phyloP scores from a whole-genome alignment of 192 early-diverging fungal genomes.

The Entomortierella lignicola region DNA sequence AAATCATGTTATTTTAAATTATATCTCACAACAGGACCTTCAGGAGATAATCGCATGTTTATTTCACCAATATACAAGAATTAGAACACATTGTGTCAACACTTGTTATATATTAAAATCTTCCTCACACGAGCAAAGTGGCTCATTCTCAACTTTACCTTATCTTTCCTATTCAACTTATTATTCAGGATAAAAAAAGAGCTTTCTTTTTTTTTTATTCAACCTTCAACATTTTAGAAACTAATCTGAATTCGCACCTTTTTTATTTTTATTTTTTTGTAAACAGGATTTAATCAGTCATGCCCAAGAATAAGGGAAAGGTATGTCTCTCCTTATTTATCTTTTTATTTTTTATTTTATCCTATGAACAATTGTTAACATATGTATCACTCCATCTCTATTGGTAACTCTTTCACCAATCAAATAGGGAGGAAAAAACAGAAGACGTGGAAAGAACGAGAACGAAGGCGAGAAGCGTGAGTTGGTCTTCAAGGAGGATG shows the following conservation, averaged over 20 bases:
- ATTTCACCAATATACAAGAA: too few species aligned
- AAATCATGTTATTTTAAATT: too few species aligned
- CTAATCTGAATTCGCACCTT: too few species aligned
- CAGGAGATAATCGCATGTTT: too few species aligned
- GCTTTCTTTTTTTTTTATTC: background rate
- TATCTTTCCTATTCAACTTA: too few species aligned
- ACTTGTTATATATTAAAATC: too few species aligned
- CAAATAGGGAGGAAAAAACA: slow-evolving; percentile 83
- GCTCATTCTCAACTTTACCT: too few species aligned
- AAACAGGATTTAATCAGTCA: slow-evolving; percentile 53
- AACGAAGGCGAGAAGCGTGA: slow-evolving; percentile 96
- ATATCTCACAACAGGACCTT: too few species aligned
- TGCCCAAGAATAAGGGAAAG: slow-evolving; percentile 99
- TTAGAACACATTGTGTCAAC: too few species aligned
- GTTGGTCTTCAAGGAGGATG: slow-evolving; percentile 96
- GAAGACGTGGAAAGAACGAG: slow-evolving; percentile 97
- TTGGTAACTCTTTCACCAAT: background rate
- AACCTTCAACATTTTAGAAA: background rate
- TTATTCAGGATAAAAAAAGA: too few species aligned
- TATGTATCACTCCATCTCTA: too few species aligned
- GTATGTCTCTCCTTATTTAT: slow-evolving; percentile 56
- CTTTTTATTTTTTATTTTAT: background rate
- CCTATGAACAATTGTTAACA: background rate
- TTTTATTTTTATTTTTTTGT: slow-evolving; percentile 3
- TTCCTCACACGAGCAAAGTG: too few species aligned